A percentile compares a stretch with the other conserved stretches of the same genome.
Conservation (phyloP, 73 alveolate species). For the Paramecium caudatum region DNA sequence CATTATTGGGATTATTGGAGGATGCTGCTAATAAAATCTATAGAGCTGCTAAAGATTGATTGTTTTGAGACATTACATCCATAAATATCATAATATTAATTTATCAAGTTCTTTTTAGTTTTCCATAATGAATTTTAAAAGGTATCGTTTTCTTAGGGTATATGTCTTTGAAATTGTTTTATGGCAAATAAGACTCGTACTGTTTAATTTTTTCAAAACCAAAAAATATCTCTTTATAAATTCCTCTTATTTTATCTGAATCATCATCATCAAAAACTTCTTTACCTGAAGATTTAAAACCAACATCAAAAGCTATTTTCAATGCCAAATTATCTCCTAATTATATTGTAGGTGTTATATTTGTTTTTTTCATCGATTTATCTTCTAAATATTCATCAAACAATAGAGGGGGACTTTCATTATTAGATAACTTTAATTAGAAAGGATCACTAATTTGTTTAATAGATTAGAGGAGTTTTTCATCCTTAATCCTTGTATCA, state of each 20-base stretch:
- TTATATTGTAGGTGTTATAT: not conserved
- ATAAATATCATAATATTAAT: not conserved
- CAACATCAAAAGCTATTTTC: not conserved
- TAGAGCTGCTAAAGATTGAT: conserved; percentile 73
- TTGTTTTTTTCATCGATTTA: not conserved
- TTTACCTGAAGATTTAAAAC: not conserved
- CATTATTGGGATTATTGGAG: conserved; percentile 92
- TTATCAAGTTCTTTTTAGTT: not conserved
- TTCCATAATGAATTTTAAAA: too few species aligned
- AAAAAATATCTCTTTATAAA: not conserved
- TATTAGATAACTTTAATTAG: too few species aligned
- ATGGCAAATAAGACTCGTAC: not conserved
- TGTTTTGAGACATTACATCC: not conserved
- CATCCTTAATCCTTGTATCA: not conserved
- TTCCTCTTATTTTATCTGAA: not conserved
- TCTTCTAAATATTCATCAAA: not conserved
- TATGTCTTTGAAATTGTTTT: not conserved
- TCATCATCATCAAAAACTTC: not conserved
- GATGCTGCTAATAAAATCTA: conserved; percentile 93
- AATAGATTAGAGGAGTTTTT: too few species aligned
- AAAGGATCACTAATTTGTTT: too few species aligned
- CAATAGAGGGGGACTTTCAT: not conserved
- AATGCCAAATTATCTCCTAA: not conserved
- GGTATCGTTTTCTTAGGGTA: too few species aligned
- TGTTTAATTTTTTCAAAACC: not conserved